Percentiles rank a stretch among this genome's conserved stretches.
Conservation (phyloP, 1,139 yeast species). For the Torulaspora pretoriensis region DNA sequence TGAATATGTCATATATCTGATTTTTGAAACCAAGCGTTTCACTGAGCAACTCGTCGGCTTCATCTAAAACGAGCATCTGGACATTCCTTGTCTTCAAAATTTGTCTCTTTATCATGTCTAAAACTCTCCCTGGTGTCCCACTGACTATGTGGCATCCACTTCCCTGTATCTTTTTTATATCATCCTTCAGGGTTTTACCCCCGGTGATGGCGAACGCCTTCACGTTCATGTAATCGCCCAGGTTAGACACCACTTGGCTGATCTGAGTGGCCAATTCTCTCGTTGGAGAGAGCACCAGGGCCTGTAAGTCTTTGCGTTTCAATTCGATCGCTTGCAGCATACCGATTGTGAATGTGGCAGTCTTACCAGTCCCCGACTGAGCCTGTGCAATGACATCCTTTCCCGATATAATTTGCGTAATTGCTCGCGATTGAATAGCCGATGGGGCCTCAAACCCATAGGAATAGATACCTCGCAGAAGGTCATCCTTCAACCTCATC, state of each 20-base stretch:
- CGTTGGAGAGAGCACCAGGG: constrained; percentile 89
- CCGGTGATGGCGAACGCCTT: constrained; percentile 92
- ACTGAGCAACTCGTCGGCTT: constrained; percentile 87
- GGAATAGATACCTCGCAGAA: constrained; percentile 70
- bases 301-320: constrained; percentile 61
- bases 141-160: constrained; percentile 84
- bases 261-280: constrained; percentile 91
- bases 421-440: constrained; percentile 92
- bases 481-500: constrained; percentile 68
- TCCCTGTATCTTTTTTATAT: constrained; percentile 61
- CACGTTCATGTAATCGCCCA: constrained; percentile 82
- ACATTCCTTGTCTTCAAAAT: constrained; percentile 62
- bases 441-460: constrained; percentile 95
- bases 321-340: constrained; percentile 78
- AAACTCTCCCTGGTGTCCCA: constrained; percentile 95
- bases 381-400: constrained; percentile 96
- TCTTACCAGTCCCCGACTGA: constrained; percentile 97
- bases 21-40: constrained; percentile 76
- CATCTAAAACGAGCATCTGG: constrained; percentile 83
- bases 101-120: constrained; percentile 81
- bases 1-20: constrained; percentile 85
- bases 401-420: constrained; percentile 85
- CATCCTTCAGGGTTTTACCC: constrained; percentile 81
- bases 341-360: constrained; percentile 93
- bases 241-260: constrained; percentile 73